Evolutionary conservation across 352 stramenopile genomes (phyloP).

Genomic region (Pythium dissotocum): DNA sequence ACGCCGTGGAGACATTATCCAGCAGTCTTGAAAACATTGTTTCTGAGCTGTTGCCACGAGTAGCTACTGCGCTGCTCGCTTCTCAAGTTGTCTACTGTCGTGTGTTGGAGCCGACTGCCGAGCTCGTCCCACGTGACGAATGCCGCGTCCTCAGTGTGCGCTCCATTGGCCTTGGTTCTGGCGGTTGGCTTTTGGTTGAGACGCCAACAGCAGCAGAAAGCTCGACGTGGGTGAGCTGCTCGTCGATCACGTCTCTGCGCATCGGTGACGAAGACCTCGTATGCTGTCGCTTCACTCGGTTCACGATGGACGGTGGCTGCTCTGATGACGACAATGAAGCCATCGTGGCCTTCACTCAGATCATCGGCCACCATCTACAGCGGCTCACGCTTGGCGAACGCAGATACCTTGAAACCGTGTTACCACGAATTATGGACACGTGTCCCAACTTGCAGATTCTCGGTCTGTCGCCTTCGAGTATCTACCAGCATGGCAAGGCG

Average conservation of each 20-base stretch:
- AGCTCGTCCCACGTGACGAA: neutral
- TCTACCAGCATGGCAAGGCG: no score
- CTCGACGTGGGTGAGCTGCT: neutral
- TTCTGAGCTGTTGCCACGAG: neutral
- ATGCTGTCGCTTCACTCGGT: neutral
- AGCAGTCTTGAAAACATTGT: neutral
- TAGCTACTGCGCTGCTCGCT: neutral
- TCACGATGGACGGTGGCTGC: neutral
- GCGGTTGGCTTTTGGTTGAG: neutral
- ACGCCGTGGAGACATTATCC: neutral
- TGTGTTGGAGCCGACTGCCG: neutral
- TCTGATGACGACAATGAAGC: no score
- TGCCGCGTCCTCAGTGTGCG: neutral
- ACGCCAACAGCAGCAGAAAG: neutral
- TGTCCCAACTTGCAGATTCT: no score
- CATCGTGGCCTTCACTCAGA: no score
- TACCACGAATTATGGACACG: no score
- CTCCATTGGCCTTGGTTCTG: neutral
- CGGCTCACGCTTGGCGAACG: no score
- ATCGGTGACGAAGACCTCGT: neutral
- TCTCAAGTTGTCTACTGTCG: neutral
- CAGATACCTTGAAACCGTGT: no score
- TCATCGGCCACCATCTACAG: no score
- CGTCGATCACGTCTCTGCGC: neutral
- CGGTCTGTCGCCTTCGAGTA: no score